These are phyloP conservation scores for Solanum virginianum DNA, from an alignment of 257 asterid genomes.

Conservation along the genomic window DNA sequence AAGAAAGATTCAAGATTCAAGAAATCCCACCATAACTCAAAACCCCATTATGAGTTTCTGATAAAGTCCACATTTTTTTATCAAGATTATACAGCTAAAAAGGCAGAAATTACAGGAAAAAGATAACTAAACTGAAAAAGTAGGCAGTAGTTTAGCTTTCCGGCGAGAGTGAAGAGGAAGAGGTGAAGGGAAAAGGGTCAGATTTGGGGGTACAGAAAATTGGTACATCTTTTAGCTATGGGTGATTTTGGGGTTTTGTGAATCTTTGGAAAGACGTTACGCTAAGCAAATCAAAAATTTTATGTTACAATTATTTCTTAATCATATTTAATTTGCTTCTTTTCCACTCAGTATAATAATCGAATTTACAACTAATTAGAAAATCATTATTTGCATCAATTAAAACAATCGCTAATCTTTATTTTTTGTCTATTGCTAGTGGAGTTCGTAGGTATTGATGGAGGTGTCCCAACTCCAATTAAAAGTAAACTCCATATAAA, in stretches of 20 bases:
- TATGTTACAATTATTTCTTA: conserved; percentile 19
- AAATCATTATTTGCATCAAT: neutral
- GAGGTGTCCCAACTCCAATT: neutral
- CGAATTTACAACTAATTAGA: neutral
- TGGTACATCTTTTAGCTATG: conserved; percentile 16
- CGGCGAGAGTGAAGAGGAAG: conserved; percentile 17
- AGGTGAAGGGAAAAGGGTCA: conserved; percentile 10
- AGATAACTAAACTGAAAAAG: neutral
- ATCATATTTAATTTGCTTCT: neutral
- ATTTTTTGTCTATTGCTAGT: neutral
- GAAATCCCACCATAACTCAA: conserved; percentile 38
- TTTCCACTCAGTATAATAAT: neutral
- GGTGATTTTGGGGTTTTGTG: conserved; percentile 44
- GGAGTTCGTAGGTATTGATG: neutral
- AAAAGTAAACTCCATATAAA: neutral
- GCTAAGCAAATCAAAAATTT: conserved; percentile 22
- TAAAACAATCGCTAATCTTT: neutral
- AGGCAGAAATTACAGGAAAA: neutral
- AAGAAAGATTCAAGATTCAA: conserved; percentile 27
- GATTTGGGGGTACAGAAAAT: conserved; percentile 30
- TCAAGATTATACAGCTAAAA: conserved; percentile 6
- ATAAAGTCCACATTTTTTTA: conserved; percentile 26
- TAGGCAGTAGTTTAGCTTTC: neutral
- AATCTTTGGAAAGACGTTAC: conserved; percentile 43
- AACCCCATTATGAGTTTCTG: conserved; percentile 17